These are phyloP conservation scores for Prunella vulgaris DNA, from an alignment of 257 asterid species.

Conservation along the genomic window DNA sequence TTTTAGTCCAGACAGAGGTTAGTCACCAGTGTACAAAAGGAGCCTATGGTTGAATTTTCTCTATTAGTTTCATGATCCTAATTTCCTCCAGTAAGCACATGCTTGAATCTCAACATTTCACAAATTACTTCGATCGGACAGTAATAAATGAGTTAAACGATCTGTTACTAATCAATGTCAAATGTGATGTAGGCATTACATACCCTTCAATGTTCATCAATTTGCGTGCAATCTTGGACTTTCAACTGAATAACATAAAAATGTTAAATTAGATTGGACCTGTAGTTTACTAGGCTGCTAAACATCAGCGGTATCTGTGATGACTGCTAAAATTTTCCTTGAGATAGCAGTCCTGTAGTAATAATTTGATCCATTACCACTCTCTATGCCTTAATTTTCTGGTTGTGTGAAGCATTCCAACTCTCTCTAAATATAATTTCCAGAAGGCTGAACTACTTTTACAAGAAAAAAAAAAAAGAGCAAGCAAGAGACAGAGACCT, in stretches of 20 bases:
- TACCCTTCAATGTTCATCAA: background rate
- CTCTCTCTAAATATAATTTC: background rate
- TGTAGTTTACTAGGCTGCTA: background rate
- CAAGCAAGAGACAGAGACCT: constrained; percentile 40
- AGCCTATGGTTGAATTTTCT: too few relatives aligned
- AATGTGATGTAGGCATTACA: background rate
- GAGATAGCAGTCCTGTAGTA: background rate
- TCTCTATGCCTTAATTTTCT: background rate
- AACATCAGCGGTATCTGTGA: background rate
- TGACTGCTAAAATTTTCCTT: background rate
- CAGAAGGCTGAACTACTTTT: constrained; percentile 5
- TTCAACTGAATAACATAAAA: background rate
- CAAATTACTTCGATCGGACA: background rate
- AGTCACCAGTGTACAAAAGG: too few relatives aligned
- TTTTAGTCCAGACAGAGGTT: too few relatives aligned
- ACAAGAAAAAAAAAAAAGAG: background rate
- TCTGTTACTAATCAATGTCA: background rate
- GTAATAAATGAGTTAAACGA: background rate
- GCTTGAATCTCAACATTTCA: background rate
- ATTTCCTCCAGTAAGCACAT: background rate
- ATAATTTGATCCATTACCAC: background rate
- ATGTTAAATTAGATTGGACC: background rate
- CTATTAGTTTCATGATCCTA: background rate
- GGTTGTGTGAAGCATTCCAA: background rate
- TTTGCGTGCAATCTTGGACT: background rate